phyloP scores from a whole-genome alignment of 2,329 filamentous ascomycete species.

The Aspergillus nomiae region DNA sequence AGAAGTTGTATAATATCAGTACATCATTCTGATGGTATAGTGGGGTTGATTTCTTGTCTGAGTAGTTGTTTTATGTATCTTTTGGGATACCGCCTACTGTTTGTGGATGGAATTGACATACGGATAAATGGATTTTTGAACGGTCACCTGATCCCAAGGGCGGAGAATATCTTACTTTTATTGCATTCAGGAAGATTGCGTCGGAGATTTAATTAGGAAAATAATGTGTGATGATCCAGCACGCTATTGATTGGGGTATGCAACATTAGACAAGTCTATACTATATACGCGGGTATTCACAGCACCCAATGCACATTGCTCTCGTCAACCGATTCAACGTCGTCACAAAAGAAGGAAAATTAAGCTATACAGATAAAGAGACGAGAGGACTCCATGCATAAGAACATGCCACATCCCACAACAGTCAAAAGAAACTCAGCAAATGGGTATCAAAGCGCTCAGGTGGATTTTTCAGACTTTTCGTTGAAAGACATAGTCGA shows the following conservation, averaged over 20 bases:
- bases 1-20: neutral
- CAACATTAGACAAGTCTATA: conserved; percentile 1
- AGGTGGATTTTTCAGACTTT: conserved; percentile 22
- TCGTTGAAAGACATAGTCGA: conserved; percentile 26
- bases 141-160: neutral
- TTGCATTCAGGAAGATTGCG: neutral
- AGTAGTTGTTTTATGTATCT: neutral
- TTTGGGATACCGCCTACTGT: neutral
- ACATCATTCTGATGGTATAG: neutral
- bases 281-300: neutral
- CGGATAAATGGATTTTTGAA: neutral
- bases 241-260: neutral
- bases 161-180: no score
- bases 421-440: conserved; percentile 7
- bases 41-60: neutral
- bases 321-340: neutral
- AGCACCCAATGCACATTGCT: neutral
- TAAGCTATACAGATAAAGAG: conserved; percentile 8
- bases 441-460: conserved; percentile 14
- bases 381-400: conserved; percentile 10
- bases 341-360: neutral
- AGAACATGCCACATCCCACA: conserved; percentile 7
- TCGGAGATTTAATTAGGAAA: neutral
- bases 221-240: neutral
- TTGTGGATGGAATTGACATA: neutral